Conservation (phyloP, 306 rosid genomes). For the Prunus salicina region DNA sequence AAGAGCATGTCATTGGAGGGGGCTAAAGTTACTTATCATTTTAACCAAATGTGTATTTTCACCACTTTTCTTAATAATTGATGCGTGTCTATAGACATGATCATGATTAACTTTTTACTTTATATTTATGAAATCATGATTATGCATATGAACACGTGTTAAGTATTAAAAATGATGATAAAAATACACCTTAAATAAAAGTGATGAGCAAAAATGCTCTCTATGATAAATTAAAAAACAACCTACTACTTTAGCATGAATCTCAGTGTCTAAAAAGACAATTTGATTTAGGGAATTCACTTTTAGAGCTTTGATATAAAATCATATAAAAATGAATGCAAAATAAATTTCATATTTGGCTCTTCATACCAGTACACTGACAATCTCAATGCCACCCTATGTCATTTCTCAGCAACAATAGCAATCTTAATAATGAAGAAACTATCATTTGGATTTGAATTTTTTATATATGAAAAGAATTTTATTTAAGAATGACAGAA, state of each 20-base stretch:
- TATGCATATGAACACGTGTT: too few relatives aligned
- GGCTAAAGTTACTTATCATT: not conserved
- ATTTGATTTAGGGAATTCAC: not conserved
- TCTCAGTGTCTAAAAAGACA: not conserved
- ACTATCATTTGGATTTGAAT: not conserved
- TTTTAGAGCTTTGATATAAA: not conserved
- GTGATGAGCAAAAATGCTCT: too few relatives aligned
- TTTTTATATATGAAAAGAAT: not conserved
- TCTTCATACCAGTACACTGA: not conserved
- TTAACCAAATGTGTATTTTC: too few relatives aligned
- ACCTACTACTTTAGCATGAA: not conserved
- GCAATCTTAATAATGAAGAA: not conserved
- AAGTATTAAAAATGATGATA: too few relatives aligned
- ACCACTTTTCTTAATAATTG: accelerated
- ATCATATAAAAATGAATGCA: not conserved
- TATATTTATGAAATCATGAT: too few relatives aligned
- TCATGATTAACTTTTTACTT: too few relatives aligned
- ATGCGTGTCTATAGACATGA: accelerated
- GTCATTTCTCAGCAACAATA: not conserved
- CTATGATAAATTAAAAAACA: too few relatives aligned
- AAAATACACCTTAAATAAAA: accelerated
- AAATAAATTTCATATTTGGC: not conserved
- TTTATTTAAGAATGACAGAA: not conserved
- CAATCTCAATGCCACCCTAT: not conserved
- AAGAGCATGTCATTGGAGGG: not conserved